Evolutionary conservation across 805 yeast genomes (phyloP).

Genomic region (Candida silvatica): DNA sequence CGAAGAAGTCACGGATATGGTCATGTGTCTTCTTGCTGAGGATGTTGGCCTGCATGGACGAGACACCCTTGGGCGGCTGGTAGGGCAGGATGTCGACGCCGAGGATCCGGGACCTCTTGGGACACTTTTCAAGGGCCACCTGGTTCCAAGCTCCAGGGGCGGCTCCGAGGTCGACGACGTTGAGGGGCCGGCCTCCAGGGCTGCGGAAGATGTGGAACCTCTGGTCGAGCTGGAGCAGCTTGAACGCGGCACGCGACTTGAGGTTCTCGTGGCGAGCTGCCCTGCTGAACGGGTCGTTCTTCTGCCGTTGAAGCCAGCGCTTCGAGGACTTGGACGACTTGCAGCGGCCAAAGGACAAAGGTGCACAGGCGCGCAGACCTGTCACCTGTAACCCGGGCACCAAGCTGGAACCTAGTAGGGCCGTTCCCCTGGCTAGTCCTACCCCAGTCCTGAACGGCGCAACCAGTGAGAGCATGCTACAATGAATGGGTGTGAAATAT

Average conservation of each 20-base stretch:
- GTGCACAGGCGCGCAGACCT: too few relatives aligned
- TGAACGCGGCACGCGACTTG: constrained; percentile 87
- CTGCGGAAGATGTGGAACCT: constrained; percentile 46
- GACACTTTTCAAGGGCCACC: constrained; percentile 53
- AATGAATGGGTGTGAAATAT: too few relatives aligned
- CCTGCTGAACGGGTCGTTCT: constrained; percentile 52
- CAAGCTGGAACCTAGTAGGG: too few relatives aligned
- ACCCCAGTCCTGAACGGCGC: too few relatives aligned
- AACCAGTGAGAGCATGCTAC: too few relatives aligned
- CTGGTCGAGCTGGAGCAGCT: constrained; percentile 66
- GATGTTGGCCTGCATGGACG: constrained; percentile 84
- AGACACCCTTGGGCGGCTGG: constrained; percentile 73
- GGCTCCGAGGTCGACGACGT: constrained; percentile 79
- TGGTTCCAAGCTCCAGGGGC: constrained; percentile 97
- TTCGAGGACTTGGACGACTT: constrained; percentile 41
- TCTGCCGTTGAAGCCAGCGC: constrained; percentile 71
- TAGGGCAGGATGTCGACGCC: constrained; percentile 81
- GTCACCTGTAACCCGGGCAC: too few relatives aligned
- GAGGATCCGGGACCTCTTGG: constrained; percentile 45
- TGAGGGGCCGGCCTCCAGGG: constrained; percentile 5
- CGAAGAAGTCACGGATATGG: constrained; percentile 42
- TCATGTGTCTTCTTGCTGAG: constrained; percentile 56
- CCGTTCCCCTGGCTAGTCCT: too few relatives aligned
- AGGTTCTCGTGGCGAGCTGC: constrained; percentile 57
- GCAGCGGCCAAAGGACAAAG: constrained; percentile 1